Evolutionary conservation across 2,329 filamentous ascomycete species (phyloP).

Genomic region (Trichoderma pleuroti): DNA sequence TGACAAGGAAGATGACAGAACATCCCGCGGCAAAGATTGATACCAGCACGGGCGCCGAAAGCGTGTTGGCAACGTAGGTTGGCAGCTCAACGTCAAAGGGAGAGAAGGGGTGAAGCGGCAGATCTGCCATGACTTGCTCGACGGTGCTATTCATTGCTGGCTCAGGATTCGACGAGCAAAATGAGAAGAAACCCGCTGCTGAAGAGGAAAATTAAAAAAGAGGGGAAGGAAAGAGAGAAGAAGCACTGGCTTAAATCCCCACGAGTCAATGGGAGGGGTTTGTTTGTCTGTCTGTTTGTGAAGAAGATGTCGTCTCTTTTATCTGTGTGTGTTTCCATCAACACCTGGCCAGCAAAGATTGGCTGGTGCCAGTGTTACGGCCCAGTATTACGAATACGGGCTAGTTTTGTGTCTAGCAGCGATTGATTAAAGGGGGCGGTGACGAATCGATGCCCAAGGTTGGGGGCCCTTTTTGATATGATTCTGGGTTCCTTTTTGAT

Average conservation of each 20-base stretch:
- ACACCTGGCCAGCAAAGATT: slow-evolving; percentile 11
- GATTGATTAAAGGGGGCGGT: slow-evolving; percentile 4
- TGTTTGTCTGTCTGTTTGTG: not conserved
- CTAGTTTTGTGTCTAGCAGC: not conserved
- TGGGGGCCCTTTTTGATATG: not conserved
- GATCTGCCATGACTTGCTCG: slow-evolving; percentile 11
- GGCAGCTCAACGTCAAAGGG: slow-evolving; percentile 60
- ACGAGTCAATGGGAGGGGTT: not conserved
- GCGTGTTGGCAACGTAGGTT: slow-evolving; percentile 64
- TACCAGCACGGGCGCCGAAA: slow-evolving; percentile 56
- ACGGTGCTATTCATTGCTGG: slow-evolving; percentile 6
- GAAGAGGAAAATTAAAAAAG: not conserved
- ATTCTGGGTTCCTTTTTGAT: not conserved
- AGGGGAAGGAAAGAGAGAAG: not conserved
- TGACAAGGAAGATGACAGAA: slow-evolving; percentile 53
- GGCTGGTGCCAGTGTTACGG: slow-evolving; percentile 12
- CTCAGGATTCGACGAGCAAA: not conserved
- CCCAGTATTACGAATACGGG: slow-evolving; percentile 15
- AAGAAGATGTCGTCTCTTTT: not conserved
- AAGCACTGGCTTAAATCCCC: not conserved
- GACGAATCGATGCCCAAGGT: not conserved
- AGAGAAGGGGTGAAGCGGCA: slow-evolving; percentile 62
- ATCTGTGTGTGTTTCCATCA: slow-evolving; percentile 2
- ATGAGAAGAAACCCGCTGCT: not conserved
- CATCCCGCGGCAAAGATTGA: slow-evolving; percentile 56